Evolutionary conservation across 2,329 filamentous ascomycete species (phyloP).

Genomic region (Fusarium musae): DNA sequence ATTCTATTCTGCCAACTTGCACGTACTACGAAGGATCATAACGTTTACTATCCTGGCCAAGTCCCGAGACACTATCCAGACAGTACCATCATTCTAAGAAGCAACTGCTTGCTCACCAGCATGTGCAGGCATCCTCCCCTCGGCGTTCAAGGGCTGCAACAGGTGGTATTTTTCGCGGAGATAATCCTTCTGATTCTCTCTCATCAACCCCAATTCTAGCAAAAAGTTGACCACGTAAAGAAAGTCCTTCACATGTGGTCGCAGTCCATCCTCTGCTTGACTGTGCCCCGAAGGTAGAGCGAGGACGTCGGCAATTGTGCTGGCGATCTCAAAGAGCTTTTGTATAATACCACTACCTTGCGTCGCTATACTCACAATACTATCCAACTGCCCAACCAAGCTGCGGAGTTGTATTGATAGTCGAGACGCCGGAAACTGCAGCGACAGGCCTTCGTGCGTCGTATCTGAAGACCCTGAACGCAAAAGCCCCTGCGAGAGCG

Average conservation of each 20-base stretch:
- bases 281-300: slow-evolving; percentile 58
- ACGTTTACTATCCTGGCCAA: slow-evolving; percentile 2
- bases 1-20: background rate
- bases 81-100: background rate
- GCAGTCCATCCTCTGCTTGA: slow-evolving; percentile 55
- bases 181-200: slow-evolving; percentile 56
- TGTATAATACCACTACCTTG: slow-evolving; percentile 67
- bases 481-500: slow-evolving; percentile 53
- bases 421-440: slow-evolving; percentile 54
- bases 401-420: slow-evolving; percentile 53
- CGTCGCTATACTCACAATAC: slow-evolving; percentile 59
- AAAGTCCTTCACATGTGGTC: slow-evolving; percentile 63
- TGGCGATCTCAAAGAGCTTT: slow-evolving; percentile 70
- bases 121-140: slow-evolving; percentile 15
- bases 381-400: slow-evolving; percentile 51
- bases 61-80: background rate
- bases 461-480: slow-evolving; percentile 48
- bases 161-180: slow-evolving; percentile 53
- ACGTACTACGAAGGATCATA: background rate
- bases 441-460: slow-evolving; percentile 52
- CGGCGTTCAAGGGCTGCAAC: slow-evolving; percentile 46
- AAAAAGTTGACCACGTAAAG: slow-evolving; percentile 63
- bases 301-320: slow-evolving; percentile 68
- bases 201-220: slow-evolving; percentile 60
- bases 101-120: slow-evolving; percentile 15